Conservation (phyloP, 2,329 filamentous ascomycete genomes). For the Nemania sp. region DNA sequence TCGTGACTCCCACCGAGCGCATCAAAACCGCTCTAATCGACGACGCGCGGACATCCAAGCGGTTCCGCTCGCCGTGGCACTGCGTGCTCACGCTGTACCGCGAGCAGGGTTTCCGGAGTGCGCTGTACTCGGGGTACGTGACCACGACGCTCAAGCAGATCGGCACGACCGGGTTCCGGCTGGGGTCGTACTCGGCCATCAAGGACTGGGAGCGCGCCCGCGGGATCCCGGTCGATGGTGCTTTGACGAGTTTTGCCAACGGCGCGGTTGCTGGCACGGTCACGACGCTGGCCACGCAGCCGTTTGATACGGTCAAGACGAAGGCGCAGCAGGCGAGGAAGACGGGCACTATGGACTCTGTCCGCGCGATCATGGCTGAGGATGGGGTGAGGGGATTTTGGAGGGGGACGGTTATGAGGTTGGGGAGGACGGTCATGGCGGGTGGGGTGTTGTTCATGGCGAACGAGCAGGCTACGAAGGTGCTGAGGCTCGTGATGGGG, state of each 20-base stretch:
- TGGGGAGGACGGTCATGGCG: constrained; percentile 60
- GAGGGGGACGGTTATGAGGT: constrained; percentile 66
- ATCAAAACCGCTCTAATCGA: constrained; percentile 68
- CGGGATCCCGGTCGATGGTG: constrained; percentile 39
- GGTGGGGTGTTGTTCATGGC: constrained; percentile 41
- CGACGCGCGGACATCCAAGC: constrained; percentile 47
- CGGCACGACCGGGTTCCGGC: constrained; percentile 62
- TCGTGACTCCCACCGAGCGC: constrained; percentile 65
- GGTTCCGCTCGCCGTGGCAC: constrained; percentile 54
- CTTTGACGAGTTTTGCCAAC: constrained; percentile 44
- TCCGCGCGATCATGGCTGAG: constrained; percentile 55
- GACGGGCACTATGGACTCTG: constrained; percentile 57
- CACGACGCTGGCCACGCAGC: constrained; percentile 58
- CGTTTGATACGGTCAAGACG: constrained; percentile 65
- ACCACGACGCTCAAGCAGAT: constrained; percentile 66
- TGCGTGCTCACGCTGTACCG: constrained; percentile 52
- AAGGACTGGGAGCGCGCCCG: constrained; percentile 51
- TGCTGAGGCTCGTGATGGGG: constrained; percentile 32
- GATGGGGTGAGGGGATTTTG: constrained; percentile 62
- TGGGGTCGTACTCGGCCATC: constrained; percentile 65
- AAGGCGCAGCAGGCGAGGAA: constrained; percentile 59
- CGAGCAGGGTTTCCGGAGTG: constrained; percentile 55
- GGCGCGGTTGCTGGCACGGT: constrained; percentile 43
- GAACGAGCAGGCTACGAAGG: constrained; percentile 39
- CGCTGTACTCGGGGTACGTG: constrained; percentile 61